Conservation (phyloP, 2,329 filamentous ascomycete species). For the Cercospora sesami region DNA sequence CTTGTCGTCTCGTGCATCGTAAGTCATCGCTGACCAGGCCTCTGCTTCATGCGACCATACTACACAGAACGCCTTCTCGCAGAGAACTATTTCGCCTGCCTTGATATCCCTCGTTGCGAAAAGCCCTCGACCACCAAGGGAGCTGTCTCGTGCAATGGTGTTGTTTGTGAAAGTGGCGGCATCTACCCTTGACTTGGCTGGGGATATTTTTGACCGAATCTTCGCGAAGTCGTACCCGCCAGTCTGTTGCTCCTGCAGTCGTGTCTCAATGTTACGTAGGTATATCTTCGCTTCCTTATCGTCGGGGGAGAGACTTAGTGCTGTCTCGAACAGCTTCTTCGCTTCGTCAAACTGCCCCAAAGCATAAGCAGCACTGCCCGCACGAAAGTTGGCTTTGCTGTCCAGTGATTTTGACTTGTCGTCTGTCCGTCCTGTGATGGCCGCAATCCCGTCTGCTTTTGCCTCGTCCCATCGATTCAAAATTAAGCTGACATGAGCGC, state of each 20-base stretch:
- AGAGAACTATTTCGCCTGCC: conserved; percentile 46
- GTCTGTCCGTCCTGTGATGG: conserved; percentile 15
- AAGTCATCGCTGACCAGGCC: conserved; percentile 48
- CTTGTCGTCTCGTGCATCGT: conserved; percentile 37
- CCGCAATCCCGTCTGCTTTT: conserved; percentile 13
- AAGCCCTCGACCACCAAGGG: conserved; percentile 44
- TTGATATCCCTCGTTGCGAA: conserved; percentile 44
- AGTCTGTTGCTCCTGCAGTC: conserved; percentile 24
- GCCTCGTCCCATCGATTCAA: conserved; percentile 20
- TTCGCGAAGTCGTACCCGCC: conserved; percentile 31
- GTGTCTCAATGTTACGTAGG: conserved; percentile 15
- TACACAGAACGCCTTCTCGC: conserved; percentile 36
- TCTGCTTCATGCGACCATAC: conserved; percentile 23
- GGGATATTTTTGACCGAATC: conserved; percentile 18
- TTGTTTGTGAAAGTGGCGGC: conserved; percentile 23
- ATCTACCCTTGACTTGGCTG: conserved; percentile 21
- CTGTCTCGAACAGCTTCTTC: conserved; percentile 11
- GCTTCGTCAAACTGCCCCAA: conserved; percentile 25
- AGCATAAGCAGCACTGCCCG: conserved; percentile 32
- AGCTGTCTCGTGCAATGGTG: conserved; percentile 24
- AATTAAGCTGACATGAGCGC: conserved; percentile 20
- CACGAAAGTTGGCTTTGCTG: conserved; percentile 31
- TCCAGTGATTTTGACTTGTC: conserved; percentile 18
- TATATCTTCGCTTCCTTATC: conserved; percentile 20
- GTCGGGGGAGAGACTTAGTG: conserved; percentile 19